Evolutionary conservation across 176 grass and related monocot genomes (phyloP).

Genomic region (Triticum timopheevii): DNA sequence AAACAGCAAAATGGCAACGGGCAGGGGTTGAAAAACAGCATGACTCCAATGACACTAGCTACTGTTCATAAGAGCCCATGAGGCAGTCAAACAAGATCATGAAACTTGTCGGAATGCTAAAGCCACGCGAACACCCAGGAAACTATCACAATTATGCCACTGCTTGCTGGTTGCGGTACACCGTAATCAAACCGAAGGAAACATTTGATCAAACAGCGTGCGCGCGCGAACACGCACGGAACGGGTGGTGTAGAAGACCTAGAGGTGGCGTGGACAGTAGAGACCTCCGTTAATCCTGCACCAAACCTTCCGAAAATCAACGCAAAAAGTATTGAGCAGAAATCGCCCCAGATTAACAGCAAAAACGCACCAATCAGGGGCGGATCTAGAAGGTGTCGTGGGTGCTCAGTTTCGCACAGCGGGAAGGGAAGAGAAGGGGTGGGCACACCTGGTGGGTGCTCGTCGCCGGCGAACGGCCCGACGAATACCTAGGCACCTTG

Average conservation of each 20-base stretch:
- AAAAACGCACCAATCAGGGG: background rate
- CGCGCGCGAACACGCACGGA: background rate
- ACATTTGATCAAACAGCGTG: background rate
- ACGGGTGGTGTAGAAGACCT: background rate
- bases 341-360: background rate
- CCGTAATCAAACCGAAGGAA: background rate
- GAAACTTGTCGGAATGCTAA: background rate
- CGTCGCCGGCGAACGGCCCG: background rate
- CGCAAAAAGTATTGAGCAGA: background rate
- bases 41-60: background rate
- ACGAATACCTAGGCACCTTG: background rate
- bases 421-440: background rate
- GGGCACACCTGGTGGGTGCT: background rate
- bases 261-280: background rate
- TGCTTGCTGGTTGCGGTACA: background rate
- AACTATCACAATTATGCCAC: background rate
- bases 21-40: background rate
- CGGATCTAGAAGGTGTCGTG: background rate
- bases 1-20: background rate
- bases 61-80: background rate
- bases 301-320: background rate
- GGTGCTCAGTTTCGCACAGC: background rate
- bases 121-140: background rate
- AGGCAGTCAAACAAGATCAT: conserved; percentile 5
- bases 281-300: background rate